A percentile compares a stretch with the other conserved stretches of the same genome.
Conservation (phyloP, 768 basidiomycete species). For the Cubamyces sp. region DNA sequence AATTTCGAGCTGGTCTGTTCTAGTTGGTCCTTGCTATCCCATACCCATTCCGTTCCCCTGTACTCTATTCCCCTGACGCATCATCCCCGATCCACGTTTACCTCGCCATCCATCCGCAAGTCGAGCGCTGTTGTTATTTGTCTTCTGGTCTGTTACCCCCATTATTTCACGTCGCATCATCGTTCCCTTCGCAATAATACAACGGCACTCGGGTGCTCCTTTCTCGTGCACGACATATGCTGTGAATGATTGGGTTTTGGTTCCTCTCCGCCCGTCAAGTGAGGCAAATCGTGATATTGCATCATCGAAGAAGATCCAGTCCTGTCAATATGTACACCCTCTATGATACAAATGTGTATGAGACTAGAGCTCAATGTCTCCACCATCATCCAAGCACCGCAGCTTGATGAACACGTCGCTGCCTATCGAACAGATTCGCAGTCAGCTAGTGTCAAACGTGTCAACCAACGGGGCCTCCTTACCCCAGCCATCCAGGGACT, state of each 20-base stretch:
- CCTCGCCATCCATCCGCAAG: slow-evolving; percentile 16
- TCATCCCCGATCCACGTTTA: slow-evolving; percentile 14
- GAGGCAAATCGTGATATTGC: too few relatives aligned
- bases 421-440: slow-evolving; percentile 33
- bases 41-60: slow-evolving; percentile 33
- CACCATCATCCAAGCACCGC: slow-evolving; percentile 54
- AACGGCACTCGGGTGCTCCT: slow-evolving; percentile 13
- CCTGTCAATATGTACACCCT: neutral
- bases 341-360: neutral
- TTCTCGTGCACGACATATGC: neutral
- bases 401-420: slow-evolving; percentile 60
- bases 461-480: slow-evolving; percentile 28
- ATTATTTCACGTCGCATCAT: slow-evolving; percentile 26
- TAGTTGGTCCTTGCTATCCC: slow-evolving; percentile 29
- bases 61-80: slow-evolving; percentile 32
- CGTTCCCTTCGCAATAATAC: slow-evolving; percentile 30
- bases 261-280: too few relatives aligned
- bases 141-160: slow-evolving; percentile 20
- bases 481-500: slow-evolving; percentile 87
- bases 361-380: slow-evolving; percentile 50
- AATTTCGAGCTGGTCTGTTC: slow-evolving; percentile 34
- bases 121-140: slow-evolving; percentile 28
- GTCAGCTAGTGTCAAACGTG: slow-evolving; percentile 8
- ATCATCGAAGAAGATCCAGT: too few relatives aligned
- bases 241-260: neutral